Base-by-base conservation (phyloP, 2,329 filamentous ascomycete genomes). In the Blastomyces silverae region DNA sequence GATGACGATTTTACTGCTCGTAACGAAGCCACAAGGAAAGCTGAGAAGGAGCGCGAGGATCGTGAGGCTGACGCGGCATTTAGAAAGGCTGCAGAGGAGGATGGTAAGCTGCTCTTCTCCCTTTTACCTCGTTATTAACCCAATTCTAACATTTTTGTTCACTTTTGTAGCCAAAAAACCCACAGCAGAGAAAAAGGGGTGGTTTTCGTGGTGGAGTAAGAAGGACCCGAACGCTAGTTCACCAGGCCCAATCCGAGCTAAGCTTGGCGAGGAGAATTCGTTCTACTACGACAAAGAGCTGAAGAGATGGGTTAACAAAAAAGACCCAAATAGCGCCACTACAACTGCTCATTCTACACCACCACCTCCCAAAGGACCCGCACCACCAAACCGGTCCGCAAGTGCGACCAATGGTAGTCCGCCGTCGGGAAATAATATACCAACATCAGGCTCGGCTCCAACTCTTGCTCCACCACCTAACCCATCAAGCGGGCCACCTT, bases 241-340 rank as follows among this genome's bases (percentile, higher is more conserved):
- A 60, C 70, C 72, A 31, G 78, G 76, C 37, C 86, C 92, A n/a
- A 90, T 97, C 75, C 87, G 86, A 70, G 94, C 95, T 67, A 99
- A 99, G 73, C 84, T 99, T 10, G 95, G 68, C 93, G 95, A 99
- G 76, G 87, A 94, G 73, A 96, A 87, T 76, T 91, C 87, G 57
- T 97, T 99, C 77, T 89, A 93, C 70, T 99, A 94, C 72, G 94
- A 99, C 73, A 89, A 92, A 2, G 90, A 97, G n/a, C 84, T 96
- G 62, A 95, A 96, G 81, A 92, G 94, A 75, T 99, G 95, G 95
- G 83, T 99, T 75, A 97, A 99, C 81, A 97, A 97, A 81, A 97
- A 96, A 75, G 86, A 86, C 13, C 88, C 88, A 15, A 80, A 80
- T 17, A 84, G 85, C 8, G 87, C 89, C 64, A 84, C 84, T 39